Evolutionary conservation across 345 rosid genomes (phyloP), one percentile per base, ranked within the genome.

Genomic region (Salix koriyanagi): DNA sequence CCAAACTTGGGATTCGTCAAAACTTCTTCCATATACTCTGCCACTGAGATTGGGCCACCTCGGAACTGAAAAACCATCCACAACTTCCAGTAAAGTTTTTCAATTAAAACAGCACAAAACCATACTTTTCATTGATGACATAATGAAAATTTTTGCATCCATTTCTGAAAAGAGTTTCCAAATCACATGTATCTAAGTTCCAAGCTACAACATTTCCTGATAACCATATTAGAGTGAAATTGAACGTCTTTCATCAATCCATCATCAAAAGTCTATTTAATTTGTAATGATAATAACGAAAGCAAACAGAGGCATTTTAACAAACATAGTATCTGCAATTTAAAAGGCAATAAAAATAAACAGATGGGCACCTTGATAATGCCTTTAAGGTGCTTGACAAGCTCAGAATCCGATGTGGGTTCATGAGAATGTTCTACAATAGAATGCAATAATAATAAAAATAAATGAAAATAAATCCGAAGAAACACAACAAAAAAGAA

Each of bases 11-110:
- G 98, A 70, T 96, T 96, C 14, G 94, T 96, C 85, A 96, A 81
- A 77, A 96, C 99, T 82, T 93, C 99, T 75, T 91, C 98, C 98
- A 91, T 96, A 64, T 92, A 96, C 81, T 91, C 97, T 8, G 96
- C 99, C 73, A 93, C 90, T 21, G 96, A 87, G 81, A 96, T 91
- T 65, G 98, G 98, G 21, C 99, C 98, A 56, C 97, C 96, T 10
- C 96, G 91, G 81, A 92, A 93, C 98, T 93, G 78, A 2, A 56
- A 74, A 5, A 82, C 81, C 65, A 36, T 65, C 83, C 32, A 50
- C 21, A 50, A 50, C n/a, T 18, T 18, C 19, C 58, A 50, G 18
- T 5, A 6, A 50, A 5, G 21, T 18, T 50, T 50, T 50, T 50
- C n/a, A 50, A 50, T 18, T 19, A 67, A 28, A 16, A 13, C 6